Percentiles rank a stretch among this genome's conserved stretches.
Conservation (phyloP, 2,329 filamentous ascomycete genomes). For the Aurifilum marmelostoma region DNA sequence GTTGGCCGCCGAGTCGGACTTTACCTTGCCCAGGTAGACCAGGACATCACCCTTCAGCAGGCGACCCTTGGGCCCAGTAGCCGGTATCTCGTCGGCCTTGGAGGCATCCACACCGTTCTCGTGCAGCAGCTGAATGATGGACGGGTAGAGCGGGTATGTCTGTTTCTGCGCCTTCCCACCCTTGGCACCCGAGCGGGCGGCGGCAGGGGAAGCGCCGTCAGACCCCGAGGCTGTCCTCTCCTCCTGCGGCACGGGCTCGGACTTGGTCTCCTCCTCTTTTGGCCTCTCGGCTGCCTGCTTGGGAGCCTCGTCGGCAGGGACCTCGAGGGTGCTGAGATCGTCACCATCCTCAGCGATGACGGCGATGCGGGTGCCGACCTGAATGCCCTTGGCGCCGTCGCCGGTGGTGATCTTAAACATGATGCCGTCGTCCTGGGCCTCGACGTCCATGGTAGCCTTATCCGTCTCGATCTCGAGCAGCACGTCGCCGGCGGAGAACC, state of each 20-base stretch:
- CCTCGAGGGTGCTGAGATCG: slow-evolving; percentile 72
- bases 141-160: slow-evolving; percentile 77
- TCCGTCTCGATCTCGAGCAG: slow-evolving; percentile 92
- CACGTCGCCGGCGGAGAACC: slow-evolving; percentile 81
- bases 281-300: slow-evolving; percentile 42
- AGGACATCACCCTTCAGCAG: slow-evolving; percentile 95
- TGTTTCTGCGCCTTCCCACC: slow-evolving; percentile 61
- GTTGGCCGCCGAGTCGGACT: slow-evolving; percentile 69
- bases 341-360: slow-evolving; percentile 82
- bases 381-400: slow-evolving; percentile 75
- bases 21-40: slow-evolving; percentile 81
- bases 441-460: slow-evolving; percentile 93
- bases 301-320: slow-evolving; percentile 69
- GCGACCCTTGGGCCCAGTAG: slow-evolving; percentile 84
- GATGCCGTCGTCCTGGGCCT: slow-evolving; percentile 87
- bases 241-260: slow-evolving; percentile 32
- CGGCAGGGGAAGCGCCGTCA: slow-evolving; percentile 19
- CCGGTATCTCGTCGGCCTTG: slow-evolving; percentile 79
- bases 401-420: slow-evolving; percentile 79
- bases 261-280: slow-evolving; percentile 18
- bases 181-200: slow-evolving; percentile 30
- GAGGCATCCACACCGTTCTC: slow-evolving; percentile 75
- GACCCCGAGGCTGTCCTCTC: slow-evolving; percentile 27
- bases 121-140: slow-evolving; percentile 80
- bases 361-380: slow-evolving; percentile 80